Evolutionary conservation across 2,329 filamentous ascomycete species (phyloP), one percentile per base, ranked within the genome.

Genomic region (Nigrospora oryzae): DNA sequence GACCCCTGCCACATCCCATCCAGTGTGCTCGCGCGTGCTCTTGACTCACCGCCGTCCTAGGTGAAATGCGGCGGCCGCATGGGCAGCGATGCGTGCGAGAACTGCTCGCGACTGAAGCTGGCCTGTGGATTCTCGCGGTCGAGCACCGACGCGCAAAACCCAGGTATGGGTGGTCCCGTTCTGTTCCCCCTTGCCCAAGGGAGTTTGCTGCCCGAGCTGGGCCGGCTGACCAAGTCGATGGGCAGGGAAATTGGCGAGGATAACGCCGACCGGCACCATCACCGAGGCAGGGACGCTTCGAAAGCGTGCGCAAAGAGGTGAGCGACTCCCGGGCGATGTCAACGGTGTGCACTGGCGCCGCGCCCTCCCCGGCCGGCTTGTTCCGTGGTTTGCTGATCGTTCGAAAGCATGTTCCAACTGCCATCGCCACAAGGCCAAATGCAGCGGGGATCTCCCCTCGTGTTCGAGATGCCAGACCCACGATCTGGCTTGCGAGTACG

Each of bases 361-460:
- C n/a, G 7, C 23, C 37, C n/a, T 10, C 8, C 5, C 7, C 23
- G 23, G 23, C 23, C 10, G 23, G 23, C 23, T 28, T 28, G 23
- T 28, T 28, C 5, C 23, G 23, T 28, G 23, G 5, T 28, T 28
- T 28, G 23, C 19, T 39, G 32, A 28, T 15, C 14, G 19, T 17
- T 4, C 15, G 11, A 17, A 31, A 48, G 46, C 67, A n/a, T 70
- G 67, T 49, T 60, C 56, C 19, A 59, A 67, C 42, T 70, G 67
- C 31, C 66, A 69, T 48, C 46, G 58, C 3, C 65, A 68, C 51
- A 70, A 70, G 52, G 68, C 66, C 2, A 68, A 67, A 47, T 70
- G 67, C 47, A 68, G 65, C 1, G 65, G 66, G 16, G 66, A 68
- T 41, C 45, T 66, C 38, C 66, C 66, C 6, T 54, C 53, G 28